phyloP scores from a whole-genome alignment of 306 rosid genomes.

The Vicia faba region DNA sequence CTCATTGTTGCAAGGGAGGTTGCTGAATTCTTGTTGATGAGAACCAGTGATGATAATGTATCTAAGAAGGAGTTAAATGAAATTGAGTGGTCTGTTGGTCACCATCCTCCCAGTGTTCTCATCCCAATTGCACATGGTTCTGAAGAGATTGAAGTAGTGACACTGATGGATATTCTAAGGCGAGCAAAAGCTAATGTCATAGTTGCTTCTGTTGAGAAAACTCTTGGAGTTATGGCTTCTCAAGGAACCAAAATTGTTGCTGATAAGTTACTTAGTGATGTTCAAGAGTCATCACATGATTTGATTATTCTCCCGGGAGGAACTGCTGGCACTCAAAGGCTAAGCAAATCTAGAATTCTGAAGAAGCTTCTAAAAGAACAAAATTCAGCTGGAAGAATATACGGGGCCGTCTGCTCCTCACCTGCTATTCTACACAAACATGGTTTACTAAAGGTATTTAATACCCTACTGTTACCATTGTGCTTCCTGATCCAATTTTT shows the following conservation, averaged over 20 bases:
- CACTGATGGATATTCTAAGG: slow-evolving; percentile 76
- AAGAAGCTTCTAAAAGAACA: too few species aligned
- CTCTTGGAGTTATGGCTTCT: slow-evolving; percentile 62
- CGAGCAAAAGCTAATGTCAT: slow-evolving; percentile 87
- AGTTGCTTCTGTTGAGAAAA: slow-evolving; percentile 84
- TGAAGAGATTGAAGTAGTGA: slow-evolving; percentile 85
- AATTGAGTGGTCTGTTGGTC: slow-evolving; percentile 78
- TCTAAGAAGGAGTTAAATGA: slow-evolving; percentile 80
- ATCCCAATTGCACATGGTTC: slow-evolving; percentile 90
- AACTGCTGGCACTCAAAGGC: too few species aligned
- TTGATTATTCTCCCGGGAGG: too few species aligned
- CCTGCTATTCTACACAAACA: slow-evolving; percentile 63
- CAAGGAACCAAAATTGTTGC: slow-evolving; percentile 74
- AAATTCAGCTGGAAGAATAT: too few species aligned
- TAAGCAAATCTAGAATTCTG: too few species aligned
- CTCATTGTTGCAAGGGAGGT: too few species aligned
- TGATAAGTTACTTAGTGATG: too few species aligned
- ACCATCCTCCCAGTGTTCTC: slow-evolving; percentile 72
- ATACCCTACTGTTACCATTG: slow-evolving; percentile 12
- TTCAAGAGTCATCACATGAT: too few species aligned
- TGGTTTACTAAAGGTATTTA: slow-evolving; percentile 80
- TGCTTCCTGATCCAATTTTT: slow-evolving; percentile 31
- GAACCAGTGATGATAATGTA: slow-evolving; percentile 46
- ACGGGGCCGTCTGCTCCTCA: slow-evolving; percentile 74
- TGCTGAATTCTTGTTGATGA: too few species aligned